phyloP scores from a whole-genome alignment of 2,329 filamentous ascomycete species.

The Remersonia thermophila region DNA sequence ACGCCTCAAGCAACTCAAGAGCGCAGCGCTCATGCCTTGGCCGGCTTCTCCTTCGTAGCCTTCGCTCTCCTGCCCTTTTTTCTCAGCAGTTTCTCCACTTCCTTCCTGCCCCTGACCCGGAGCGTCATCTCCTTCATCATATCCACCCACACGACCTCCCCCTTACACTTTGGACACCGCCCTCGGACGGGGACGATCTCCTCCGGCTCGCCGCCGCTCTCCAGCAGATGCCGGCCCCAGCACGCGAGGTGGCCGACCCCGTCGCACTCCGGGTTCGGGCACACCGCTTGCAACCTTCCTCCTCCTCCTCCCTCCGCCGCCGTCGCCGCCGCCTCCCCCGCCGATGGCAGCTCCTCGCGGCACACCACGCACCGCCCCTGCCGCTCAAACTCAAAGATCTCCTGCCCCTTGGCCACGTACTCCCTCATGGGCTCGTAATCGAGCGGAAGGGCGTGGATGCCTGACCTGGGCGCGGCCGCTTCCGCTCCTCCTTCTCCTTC shows the following conservation, averaged over 20 bases:
- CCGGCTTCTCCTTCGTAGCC: constrained; percentile 1
- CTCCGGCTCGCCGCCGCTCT: constrained; percentile 19
- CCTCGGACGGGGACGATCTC: constrained; percentile 56
- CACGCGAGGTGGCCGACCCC: constrained; percentile 48
- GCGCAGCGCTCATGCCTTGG: no score
- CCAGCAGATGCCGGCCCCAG: constrained; percentile 42
- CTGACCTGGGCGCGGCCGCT: constrained; percentile 22
- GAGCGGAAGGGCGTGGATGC: constrained; percentile 42
- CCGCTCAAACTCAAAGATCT: constrained; percentile 42
- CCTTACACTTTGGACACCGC: constrained; percentile 57
- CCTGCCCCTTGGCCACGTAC: constrained; percentile 43
- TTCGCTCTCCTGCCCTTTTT: constrained; percentile 23
- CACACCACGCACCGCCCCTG: constrained; percentile 46
- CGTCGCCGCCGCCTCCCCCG: constrained; percentile 13
- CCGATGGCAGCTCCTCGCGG: constrained; percentile 30
- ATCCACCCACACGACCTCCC: constrained; percentile 54
- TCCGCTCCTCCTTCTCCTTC: neutral
- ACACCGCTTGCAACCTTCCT: constrained; percentile 44
- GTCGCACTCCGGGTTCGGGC: constrained; percentile 40
- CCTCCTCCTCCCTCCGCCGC: neutral
- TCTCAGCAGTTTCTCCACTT: constrained; percentile 57
- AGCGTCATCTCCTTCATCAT: constrained; percentile 76
- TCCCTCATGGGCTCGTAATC: constrained; percentile 41
- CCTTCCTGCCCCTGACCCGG: constrained; percentile 55
- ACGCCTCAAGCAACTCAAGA: no score